Evolutionary conservation across 495 filamentous ascomycete genomes (phyloP).

Genomic region (Paragyromitra xinjiangensis): DNA sequence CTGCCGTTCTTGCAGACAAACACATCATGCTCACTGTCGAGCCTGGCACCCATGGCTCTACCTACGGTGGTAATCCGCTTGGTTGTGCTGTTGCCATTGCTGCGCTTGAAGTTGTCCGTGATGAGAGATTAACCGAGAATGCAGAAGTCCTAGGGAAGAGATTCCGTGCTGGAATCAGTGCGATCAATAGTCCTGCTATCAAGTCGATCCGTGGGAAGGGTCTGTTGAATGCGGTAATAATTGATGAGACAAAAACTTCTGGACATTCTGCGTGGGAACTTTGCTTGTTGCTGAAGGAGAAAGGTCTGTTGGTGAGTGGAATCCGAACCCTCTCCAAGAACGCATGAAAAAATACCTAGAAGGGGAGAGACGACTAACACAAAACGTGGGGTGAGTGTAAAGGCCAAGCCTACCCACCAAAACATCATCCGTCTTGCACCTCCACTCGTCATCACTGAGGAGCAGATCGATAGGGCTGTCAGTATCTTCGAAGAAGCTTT

Average conservation of each 20-base stretch:
- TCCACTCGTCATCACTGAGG: conserved; percentile 83
- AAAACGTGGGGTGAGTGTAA: background rate
- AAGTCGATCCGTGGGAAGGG: conserved; percentile 89
- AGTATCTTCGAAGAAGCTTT: conserved; percentile 79
- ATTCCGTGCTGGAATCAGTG: conserved; percentile 79
- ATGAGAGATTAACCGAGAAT: conserved; percentile 84
- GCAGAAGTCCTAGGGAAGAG: conserved; percentile 80
- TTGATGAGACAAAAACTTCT: conserved; percentile 85
- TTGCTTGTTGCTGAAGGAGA: conserved; percentile 93
- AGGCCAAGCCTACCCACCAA: conserved; percentile 94
- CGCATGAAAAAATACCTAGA: background rate
- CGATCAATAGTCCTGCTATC: conserved; percentile 80
- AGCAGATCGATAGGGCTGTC: conserved; percentile 81
- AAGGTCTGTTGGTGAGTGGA: conserved; percentile 74
- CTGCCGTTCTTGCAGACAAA: conserved; percentile 85
- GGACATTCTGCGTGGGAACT: conserved; percentile 96
- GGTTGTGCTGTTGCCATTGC: conserved; percentile 95
- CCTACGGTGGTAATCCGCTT: conserved; percentile 97
- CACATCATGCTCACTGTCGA: conserved; percentile 98
- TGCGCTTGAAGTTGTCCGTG: conserved; percentile 91
- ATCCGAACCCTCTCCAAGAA: background rate
- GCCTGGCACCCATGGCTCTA: conserved; percentile 94
- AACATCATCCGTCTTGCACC: conserved; percentile 97
- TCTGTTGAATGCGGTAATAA: conserved; percentile 93
- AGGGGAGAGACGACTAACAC: conserved; percentile 57